phyloP scores from a whole-genome alignment of 108 stramenopile genomes.

The Craspedostauros australis region DNA sequence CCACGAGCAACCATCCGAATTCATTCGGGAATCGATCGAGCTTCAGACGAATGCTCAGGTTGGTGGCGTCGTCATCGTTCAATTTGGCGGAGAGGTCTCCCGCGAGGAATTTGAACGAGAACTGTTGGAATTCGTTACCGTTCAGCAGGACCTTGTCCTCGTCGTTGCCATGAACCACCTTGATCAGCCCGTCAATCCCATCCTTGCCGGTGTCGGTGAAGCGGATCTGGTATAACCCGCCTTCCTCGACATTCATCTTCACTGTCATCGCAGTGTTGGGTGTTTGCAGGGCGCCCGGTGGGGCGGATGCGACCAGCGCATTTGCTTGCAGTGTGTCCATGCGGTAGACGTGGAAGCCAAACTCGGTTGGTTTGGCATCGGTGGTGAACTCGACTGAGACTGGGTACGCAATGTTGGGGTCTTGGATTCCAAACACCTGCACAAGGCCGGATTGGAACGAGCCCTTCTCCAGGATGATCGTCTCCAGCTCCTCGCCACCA shows the following conservation, averaged over 20 bases:
- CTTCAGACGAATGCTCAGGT: slow-evolving; percentile 3
- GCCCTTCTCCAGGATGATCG: slow-evolving; percentile 16
- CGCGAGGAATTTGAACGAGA: slow-evolving; percentile 5
- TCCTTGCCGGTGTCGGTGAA: slow-evolving; percentile 12
- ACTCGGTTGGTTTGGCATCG: slow-evolving; percentile 6
- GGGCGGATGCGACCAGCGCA: slow-evolving; percentile 9
- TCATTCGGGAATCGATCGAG: slow-evolving; percentile 14
- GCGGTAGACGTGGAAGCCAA: slow-evolving; percentile 17
- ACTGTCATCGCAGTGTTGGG: not conserved
- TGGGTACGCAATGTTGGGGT: slow-evolving; percentile 3
- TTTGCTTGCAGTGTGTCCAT: slow-evolving; percentile 10
- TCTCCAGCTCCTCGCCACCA: not conserved
- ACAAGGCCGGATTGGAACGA: slow-evolving; percentile 1
- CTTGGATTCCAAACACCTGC: slow-evolving; percentile 14
- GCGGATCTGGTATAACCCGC: slow-evolving; percentile 9
- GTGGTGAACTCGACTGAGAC: slow-evolving; percentile 5
- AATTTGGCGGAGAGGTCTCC: not conserved
- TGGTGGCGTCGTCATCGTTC: not conserved
- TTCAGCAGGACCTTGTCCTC: not conserved
- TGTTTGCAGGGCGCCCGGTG: not conserved
- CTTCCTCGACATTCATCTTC: slow-evolving; percentile 4
- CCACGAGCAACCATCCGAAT: slow-evolving; percentile 25
- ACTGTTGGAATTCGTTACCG: not conserved
- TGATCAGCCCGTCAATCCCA: slow-evolving; percentile 13
- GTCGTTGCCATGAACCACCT: not conserved